phyloP scores from a whole-genome alignment of 495 filamentous ascomycete species.

The Xylaria grammica region DNA sequence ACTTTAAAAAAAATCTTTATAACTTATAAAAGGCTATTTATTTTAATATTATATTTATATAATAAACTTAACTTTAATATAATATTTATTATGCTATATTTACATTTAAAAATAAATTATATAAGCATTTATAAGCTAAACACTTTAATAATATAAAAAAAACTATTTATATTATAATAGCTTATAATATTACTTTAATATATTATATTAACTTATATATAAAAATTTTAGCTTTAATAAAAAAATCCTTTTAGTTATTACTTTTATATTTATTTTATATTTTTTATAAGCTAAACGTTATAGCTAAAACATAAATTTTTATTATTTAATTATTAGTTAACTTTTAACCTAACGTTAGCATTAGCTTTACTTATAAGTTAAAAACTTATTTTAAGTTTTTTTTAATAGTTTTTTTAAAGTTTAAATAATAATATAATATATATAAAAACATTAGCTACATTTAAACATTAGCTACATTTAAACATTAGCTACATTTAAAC shows the following conservation, averaged over 20 bases:
- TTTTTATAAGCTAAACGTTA: too few species aligned
- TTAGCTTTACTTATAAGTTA: not conserved
- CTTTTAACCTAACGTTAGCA: not conserved
- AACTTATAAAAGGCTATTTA: not conserved
- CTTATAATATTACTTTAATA: too few species aligned
- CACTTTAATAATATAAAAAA: not conserved
- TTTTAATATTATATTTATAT: not conserved
- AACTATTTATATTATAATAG: not conserved
- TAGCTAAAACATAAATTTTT: not conserved
- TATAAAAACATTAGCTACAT: slow-evolving; percentile 7
- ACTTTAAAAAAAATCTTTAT: not conserved
- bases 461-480: not conserved
- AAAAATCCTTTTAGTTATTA: not conserved
- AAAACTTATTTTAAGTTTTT: not conserved
- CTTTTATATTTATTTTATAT: slow-evolving; percentile 2
- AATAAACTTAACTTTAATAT: not conserved
- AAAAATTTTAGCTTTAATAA: not conserved
- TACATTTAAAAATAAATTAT: not conserved
- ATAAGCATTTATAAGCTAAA: not conserved
- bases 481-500: slow-evolving; percentile 6
- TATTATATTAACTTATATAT: too few species aligned
- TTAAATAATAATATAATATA: not conserved
- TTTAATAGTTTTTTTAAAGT: slow-evolving; percentile 7
- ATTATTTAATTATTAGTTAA: slow-evolving; percentile 8
- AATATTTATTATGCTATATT: not conserved